Evolutionary conservation across 257 asterid genomes (phyloP), one percentile per base, ranked within the genome.

Genomic region (Ehretia macrophylla): DNA sequence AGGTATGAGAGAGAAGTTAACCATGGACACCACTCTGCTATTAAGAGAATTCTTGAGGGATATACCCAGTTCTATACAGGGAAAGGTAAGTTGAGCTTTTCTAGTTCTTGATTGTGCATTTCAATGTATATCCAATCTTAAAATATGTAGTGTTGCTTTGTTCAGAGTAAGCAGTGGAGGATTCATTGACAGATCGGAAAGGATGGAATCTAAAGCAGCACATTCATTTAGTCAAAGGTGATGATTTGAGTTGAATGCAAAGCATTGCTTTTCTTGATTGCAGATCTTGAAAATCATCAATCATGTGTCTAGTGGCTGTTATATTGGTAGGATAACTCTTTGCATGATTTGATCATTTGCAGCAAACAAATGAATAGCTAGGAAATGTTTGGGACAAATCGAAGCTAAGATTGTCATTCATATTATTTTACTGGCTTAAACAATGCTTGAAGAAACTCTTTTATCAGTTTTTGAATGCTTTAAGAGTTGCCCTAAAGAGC

Each of bases 1-100:
- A 93, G 99, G 72, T 93, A 89, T 65, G 97, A 93, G 77, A 76
- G 94, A 82, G 99, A 93, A 81, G 84, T 86, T 52, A 83, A 89
- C 82, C 84, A 79, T 69, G 99, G 97, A 67, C 95, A 85, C 72
- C 83, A 95, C 69, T 89, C 99, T 75, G 77, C 91, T 60, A 79
- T 93, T 67, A 93, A 79, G 75, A 84, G 82, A 68, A 70, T 93
- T 59, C 70, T 93, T 72, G 99, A 83, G 65, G 99, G 99, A 78
- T 79, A 64, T 93, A 89, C 72, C 97, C 95, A 61, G 73, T 93
- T 79, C 81, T 86, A 56, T 89, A 85, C 79, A 64, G 81, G 77
- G 97, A 89, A 85, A 93, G 97, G 99, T 93, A 85, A 59, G 44
- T 65, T 75, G 59, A 60, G 37, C 46, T 23, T 20, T 51, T 58